Evolutionary conservation across 176 grass and related monocot species (phyloP).

Genomic region (Zea luxurians): DNA sequence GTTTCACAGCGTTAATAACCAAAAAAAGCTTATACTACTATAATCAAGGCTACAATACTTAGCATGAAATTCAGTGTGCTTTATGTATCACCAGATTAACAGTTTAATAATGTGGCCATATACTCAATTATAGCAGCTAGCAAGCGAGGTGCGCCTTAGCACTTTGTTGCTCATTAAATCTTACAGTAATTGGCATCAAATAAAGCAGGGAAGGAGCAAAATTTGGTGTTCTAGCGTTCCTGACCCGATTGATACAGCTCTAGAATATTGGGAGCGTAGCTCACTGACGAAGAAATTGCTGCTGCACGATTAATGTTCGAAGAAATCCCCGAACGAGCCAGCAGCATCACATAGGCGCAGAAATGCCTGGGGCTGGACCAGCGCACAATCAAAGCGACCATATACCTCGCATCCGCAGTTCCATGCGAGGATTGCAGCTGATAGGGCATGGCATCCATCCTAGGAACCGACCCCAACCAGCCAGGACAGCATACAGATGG

Average conservation of each 20-base stretch:
- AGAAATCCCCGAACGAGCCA: conserved; percentile 41
- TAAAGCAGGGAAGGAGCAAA: neutral
- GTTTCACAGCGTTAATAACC: neutral
- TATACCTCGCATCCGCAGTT: neutral
- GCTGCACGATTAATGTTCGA: conserved; percentile 27
- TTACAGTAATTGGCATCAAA: neutral
- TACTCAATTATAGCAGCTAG: neutral
- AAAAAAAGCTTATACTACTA: neutral
- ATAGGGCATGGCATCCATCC: neutral
- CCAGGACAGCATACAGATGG: neutral
- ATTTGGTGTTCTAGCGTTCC: neutral
- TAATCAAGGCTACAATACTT: neutral
- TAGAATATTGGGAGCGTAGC: neutral
- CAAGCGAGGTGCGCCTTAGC: neutral
- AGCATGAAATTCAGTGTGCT: neutral
- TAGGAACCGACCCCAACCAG: conserved; percentile 5
- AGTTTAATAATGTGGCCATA: neutral
- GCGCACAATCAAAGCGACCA: neutral
- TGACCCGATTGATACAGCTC: neutral
- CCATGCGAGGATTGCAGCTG: neutral
- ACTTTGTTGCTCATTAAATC: neutral
- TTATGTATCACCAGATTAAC: neutral
- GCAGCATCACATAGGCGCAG: neutral
- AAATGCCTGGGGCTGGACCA: neutral
- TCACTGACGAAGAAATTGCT: neutral